A percentile compares a stretch with the other conserved stretches of the same genome.
These are phyloP conservation scores for Albophoma yamanashiensis DNA, from an alignment of 2,329 filamentous ascomycete genomes.

Conservation along the genomic window DNA sequence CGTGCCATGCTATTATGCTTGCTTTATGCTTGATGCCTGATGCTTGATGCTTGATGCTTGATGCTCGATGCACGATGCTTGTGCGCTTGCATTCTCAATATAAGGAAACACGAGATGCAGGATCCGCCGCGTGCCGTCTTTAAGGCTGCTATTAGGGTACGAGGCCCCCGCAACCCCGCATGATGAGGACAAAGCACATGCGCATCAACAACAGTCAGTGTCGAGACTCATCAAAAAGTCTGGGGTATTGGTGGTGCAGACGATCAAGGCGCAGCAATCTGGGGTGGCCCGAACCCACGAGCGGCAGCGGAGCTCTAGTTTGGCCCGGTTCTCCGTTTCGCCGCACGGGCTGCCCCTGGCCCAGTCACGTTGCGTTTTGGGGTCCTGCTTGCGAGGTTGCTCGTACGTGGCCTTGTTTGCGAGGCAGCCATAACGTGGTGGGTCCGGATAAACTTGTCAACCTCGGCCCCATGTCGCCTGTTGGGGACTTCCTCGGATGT, in stretches of 20 bases:
- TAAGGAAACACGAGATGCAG: not conserved
- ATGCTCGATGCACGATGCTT: not conserved
- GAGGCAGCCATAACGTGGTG: not conserved
- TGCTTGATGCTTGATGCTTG: not conserved
- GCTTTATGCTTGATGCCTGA: not conserved
- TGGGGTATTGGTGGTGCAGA: not conserved
- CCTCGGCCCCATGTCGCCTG: not conserved
- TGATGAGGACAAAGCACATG: not conserved
- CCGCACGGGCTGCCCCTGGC: not conserved
- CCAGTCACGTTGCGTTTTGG: not conserved
- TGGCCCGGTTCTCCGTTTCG: slow-evolving; percentile 17
- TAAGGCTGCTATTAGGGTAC: not conserved
- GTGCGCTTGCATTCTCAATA: not conserved
- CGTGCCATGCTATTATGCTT: not conserved
- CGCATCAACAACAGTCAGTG: not conserved
- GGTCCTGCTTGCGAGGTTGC: not conserved
- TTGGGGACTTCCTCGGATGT: not conserved
- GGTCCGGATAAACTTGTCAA: not conserved
- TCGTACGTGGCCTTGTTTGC: not conserved
- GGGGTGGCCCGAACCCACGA: not conserved
- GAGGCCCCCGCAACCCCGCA: not conserved
- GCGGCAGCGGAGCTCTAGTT: slow-evolving; percentile 12
- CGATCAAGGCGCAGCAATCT: not conserved
- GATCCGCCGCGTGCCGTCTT: not conserved
- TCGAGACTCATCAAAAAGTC: not conserved